A percentile compares a stretch with the other conserved stretches of the same genome.
Conservation (phyloP, 108 stramenopile species). For the Skeletonema costatum region DNA sequence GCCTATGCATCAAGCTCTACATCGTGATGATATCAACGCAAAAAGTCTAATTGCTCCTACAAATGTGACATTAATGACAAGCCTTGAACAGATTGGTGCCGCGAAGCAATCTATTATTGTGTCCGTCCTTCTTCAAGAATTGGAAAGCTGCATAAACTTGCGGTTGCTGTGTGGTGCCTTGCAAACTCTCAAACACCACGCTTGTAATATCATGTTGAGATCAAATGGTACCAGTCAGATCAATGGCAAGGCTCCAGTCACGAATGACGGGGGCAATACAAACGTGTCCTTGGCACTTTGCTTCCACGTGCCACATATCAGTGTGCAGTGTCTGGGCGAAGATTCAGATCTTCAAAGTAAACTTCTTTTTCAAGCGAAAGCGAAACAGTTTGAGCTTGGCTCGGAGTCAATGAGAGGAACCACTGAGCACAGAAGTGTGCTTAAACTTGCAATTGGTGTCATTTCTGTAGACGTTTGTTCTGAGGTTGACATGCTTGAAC, state of each 20-base stretch:
- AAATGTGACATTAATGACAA: conserved; percentile 60
- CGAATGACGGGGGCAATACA: not conserved
- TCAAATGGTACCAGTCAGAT: not conserved
- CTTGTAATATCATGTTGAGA: not conserved
- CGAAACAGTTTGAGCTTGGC: conserved; percentile 27
- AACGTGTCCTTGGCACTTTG: conserved; percentile 21
- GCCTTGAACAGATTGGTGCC: conserved; percentile 63
- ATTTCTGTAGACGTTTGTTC: conserved; percentile 14
- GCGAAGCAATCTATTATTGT: conserved; percentile 33
- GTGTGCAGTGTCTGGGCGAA: conserved; percentile 7
- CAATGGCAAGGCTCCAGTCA: not conserved
- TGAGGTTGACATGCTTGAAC: conserved; percentile 2
- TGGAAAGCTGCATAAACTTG: conserved; percentile 57
- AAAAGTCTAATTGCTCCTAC: conserved; percentile 54
- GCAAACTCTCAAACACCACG: conserved; percentile 57
- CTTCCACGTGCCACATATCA: conserved; percentile 27
- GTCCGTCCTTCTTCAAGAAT: conserved; percentile 54
- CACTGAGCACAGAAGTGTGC: not conserved
- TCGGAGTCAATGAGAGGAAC: not conserved
- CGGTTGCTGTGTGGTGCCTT: conserved; percentile 54
- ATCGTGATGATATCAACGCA: conserved; percentile 16
- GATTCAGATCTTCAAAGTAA: conserved; percentile 1
- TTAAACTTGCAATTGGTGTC: conserved; percentile 7
- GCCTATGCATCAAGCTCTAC: conserved; percentile 46
- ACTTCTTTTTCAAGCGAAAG: conserved; percentile 14